These are phyloP conservation scores for Mrakia frigida DNA, from an alignment of 768 basidiomycete species.

Conservation along the genomic window DNA sequence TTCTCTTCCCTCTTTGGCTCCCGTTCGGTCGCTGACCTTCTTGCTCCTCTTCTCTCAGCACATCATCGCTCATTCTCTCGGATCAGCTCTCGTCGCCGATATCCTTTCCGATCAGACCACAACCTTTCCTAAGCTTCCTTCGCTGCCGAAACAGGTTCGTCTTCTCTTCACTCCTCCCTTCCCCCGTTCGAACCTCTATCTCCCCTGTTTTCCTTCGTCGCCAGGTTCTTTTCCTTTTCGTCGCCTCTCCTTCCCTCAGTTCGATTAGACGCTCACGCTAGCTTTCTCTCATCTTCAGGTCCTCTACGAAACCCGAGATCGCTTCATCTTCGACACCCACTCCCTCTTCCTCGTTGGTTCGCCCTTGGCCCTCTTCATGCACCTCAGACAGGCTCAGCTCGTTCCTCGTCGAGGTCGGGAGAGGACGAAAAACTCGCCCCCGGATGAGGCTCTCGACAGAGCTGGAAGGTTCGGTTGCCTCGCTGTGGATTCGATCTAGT, in stretches of 20 bases:
- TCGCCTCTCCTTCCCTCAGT: too few species aligned
- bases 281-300: conserved; percentile 35
- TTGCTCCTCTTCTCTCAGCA: conserved; percentile 37
- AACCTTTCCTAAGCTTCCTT: conserved; percentile 43
- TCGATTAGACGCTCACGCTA: too few species aligned
- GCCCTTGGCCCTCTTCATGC: conserved; percentile 49
- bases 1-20: not conserved
- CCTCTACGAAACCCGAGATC: conserved; percentile 40
- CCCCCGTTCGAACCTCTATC: conserved; percentile 33
- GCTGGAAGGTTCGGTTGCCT: conserved; percentile 49
- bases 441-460: conserved; percentile 50
- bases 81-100: conserved; percentile 47
- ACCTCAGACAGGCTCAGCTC: conserved; percentile 48
- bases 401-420: conserved; percentile 43
- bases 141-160: conserved; percentile 43
- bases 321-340: conserved; percentile 41
- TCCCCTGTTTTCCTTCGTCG: too few species aligned
- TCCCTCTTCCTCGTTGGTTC: conserved; percentile 48
- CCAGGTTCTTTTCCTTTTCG: too few species aligned
- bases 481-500: conserved; percentile 47
- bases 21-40: not conserved
- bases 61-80: conserved; percentile 49
- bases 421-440: conserved; percentile 42
- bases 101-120: conserved; percentile 50
- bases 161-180: conserved; percentile 23